A percentile compares a stretch with the other conserved stretches of the same genome.
phyloP scores from a whole-genome alignment of 805 yeast genomes.

The Crinitomyces ghanaensis region DNA sequence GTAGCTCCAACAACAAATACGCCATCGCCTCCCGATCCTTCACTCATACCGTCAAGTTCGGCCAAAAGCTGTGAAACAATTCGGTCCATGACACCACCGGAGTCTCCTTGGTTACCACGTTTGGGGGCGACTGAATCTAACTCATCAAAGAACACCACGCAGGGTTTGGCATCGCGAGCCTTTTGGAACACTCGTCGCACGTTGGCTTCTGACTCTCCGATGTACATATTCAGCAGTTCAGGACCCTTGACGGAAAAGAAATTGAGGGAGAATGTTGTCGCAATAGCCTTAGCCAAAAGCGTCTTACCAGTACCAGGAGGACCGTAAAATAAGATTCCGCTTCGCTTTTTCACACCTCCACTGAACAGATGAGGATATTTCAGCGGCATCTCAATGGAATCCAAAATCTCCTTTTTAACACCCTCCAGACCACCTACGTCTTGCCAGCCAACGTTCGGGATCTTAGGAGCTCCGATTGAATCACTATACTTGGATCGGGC shows the following conservation, averaged over 20 bases:
- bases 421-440: constrained; percentile 92
- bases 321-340: constrained; percentile 91
- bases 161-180: constrained; percentile 94
- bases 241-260: constrained; percentile 97
- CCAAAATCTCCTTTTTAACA: constrained; percentile 86
- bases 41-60: constrained; percentile 94
- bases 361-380: constrained; percentile 84
- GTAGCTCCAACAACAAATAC: constrained; percentile 99
- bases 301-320: constrained; percentile 99
- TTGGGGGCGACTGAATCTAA: constrained; percentile 97
- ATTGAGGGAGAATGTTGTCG: constrained; percentile 86
- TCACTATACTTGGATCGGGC: constrained; percentile 86
- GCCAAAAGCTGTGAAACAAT: constrained; percentile 92
- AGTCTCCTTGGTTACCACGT: constrained; percentile 96
- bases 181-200: constrained; percentile 87
- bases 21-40: constrained; percentile 67
- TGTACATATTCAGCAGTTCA: constrained; percentile 91
- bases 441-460: constrained; percentile 92
- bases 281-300: constrained; percentile 89
- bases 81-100: constrained; percentile 98
- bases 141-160: constrained; percentile 96
- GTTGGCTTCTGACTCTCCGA: constrained; percentile 97
- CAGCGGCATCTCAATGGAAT: constrained; percentile 91
- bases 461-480: constrained; percentile 92
- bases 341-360: constrained; percentile 82